Percentiles rank a stretch among this genome's conserved stretches.
These are phyloP conservation scores for Lasiosphaeria hispida DNA, from an alignment of 495 filamentous ascomycete genomes.

Conservation along the genomic window DNA sequence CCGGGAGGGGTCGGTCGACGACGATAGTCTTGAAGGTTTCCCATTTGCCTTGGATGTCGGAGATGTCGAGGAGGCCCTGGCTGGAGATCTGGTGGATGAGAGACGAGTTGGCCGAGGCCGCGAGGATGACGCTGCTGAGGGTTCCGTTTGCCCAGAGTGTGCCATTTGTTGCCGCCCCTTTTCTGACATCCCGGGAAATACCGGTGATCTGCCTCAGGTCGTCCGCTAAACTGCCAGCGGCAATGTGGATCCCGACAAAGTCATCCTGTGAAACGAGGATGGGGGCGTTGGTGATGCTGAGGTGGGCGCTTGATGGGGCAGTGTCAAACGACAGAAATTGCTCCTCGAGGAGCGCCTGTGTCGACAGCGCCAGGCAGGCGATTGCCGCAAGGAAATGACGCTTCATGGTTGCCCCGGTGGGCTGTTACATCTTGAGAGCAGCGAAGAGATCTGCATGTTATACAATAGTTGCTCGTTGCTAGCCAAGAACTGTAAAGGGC, in stretches of 20 bases:
- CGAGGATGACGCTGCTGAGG: slow-evolving; percentile 48
- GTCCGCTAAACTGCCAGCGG: slow-evolving; percentile 51
- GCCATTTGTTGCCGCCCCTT: slow-evolving; percentile 22
- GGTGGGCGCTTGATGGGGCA: slow-evolving; percentile 5
- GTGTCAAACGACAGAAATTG: slow-evolving; percentile 27
- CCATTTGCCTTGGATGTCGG: slow-evolving; percentile 53
- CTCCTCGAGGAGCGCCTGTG: slow-evolving; percentile 24
- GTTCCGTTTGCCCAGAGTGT: slow-evolving; percentile 12
- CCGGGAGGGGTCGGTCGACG: slow-evolving; percentile 48
- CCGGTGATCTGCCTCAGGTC: slow-evolving; percentile 60
- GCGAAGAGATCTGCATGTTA: too few species aligned
- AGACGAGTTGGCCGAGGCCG: slow-evolving; percentile 55
- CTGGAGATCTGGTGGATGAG: slow-evolving; percentile 41
- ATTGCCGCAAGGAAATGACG: not conserved
- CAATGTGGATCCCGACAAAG: slow-evolving; percentile 57
- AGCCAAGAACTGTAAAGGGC: too few species aligned
- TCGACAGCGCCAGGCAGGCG: not conserved
- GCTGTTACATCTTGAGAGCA: too few species aligned
- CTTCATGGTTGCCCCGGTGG: not conserved
- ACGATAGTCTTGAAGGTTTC: slow-evolving; percentile 56
- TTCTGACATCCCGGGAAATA: slow-evolving; percentile 37
- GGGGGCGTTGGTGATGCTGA: slow-evolving; percentile 30
- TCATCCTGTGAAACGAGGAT: slow-evolving; percentile 46
- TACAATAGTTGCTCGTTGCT: too few species aligned
- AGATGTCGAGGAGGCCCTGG: slow-evolving; percentile 46